Base-by-base conservation (phyloP, 2,329 filamentous ascomycete genomes). In the Ophiocordyceps robertsii region DNA sequence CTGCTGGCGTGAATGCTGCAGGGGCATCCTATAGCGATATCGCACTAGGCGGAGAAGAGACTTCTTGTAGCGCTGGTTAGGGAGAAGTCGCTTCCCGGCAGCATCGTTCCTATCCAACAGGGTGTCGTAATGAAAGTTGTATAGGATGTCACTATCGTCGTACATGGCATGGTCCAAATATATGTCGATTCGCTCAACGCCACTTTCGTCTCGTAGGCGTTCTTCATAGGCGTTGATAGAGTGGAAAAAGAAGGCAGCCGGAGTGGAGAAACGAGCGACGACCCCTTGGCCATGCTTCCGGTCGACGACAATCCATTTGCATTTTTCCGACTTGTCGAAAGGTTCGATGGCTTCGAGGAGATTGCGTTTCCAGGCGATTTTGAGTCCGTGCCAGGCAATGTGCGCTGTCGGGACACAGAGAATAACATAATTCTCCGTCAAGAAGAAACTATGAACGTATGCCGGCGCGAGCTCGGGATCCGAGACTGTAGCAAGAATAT, bases 371-470 rank as follows among this genome's bases (percentile, higher is more conserved):
- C 75, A 83, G 0, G 80, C 56, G 10, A 87, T 68, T 12, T 69
- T 71, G 2, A 79, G 46, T 0, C 84, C 84, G 10, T 61, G 64
- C 49, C 63, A 66, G 3, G 63, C 69, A 36, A 78, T 68, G 47
- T 81, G 77, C 0, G 81, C 70, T n/a, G 76, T 77, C 51, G 83
- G 88, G 1, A 92, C 63, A 53, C 82, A 87, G 6, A 93, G 64
- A 0, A 92, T 63, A 2, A 89, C 75, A 52, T 81, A 83, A 51
- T 79, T 75, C 14, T 75, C 63, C 0, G 84, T 82, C 21, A 92
- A 60, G 52, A 87, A 86, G 51, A 90, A 72, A 7, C 84, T 90
- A 62, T 93, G 87, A 17, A 92, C 75, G 52, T 92, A 93, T 0
- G 83, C 80, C 0, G 81, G 64, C 3, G 62, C 62, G 3, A 70